These are phyloP conservation scores for Ogataea wickerhamii DNA, from an alignment of 805 yeast species.

Conservation along the genomic window DNA sequence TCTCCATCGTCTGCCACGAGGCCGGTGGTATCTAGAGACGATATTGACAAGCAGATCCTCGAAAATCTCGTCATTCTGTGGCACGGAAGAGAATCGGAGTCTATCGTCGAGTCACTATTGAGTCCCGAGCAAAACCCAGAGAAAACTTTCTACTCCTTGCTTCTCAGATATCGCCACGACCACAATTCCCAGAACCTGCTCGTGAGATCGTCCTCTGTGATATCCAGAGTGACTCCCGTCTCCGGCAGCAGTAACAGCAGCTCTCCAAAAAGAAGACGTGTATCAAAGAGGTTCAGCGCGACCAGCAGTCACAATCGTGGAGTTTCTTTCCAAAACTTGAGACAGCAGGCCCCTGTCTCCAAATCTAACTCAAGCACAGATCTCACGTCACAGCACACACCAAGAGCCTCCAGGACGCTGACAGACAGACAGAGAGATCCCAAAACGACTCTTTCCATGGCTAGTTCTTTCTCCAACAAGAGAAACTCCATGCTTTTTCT, in stretches of 20 bases:
- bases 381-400: slow-evolving; percentile 16
- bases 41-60: slow-evolving; percentile 51
- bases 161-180: slow-evolving; percentile 36
- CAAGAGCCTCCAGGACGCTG: slow-evolving; percentile 8
- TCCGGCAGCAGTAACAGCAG: slow-evolving; percentile 21
- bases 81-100: slow-evolving; percentile 48
- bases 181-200: slow-evolving; percentile 22
- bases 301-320: slow-evolving; percentile 46
- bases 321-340: slow-evolving; percentile 40
- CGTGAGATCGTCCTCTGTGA: slow-evolving; percentile 31
- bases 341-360: slow-evolving; percentile 12
- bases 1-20: slow-evolving; percentile 52
- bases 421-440: slow-evolving; percentile 7
- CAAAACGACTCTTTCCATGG: slow-evolving; percentile 17
- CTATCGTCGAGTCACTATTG: slow-evolving; percentile 29
- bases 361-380: neutral
- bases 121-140: slow-evolving; percentile 31
- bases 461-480: slow-evolving; percentile 14
- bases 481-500: slow-evolving; percentile 36
- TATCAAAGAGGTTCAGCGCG: slow-evolving; percentile 38
- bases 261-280: slow-evolving; percentile 38
- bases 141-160: slow-evolving; percentile 36
- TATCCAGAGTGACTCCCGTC: slow-evolving; percentile 26
- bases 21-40: slow-evolving; percentile 44
- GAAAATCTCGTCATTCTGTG: slow-evolving; percentile 54